phyloP scores from a whole-genome alignment of 208 protist species.

The Leishmania tarentolae region DNA sequence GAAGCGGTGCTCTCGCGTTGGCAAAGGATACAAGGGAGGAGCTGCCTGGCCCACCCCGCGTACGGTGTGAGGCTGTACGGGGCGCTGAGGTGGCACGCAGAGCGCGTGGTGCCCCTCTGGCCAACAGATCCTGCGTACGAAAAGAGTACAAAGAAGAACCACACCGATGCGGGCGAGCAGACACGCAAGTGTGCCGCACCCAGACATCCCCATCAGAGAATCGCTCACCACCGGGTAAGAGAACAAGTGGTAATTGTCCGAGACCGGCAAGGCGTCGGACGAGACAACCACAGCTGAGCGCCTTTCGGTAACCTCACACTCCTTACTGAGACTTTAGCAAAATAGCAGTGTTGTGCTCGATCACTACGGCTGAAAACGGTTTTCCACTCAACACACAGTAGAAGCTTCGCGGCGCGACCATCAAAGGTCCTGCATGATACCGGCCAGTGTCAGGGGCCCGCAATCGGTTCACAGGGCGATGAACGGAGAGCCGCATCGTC shows the following conservation, averaged over 20 bases:
- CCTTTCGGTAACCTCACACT: neutral
- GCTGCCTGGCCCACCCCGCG: neutral
- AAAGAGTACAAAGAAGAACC: no score
- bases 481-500: conserved; percentile 57
- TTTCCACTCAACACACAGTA: conserved; percentile 30
- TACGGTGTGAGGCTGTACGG: neutral
- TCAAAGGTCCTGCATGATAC: conserved; percentile 11
- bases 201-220: neutral
- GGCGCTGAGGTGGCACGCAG: neutral
- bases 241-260: neutral
- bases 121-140: neutral
- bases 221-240: neutral
- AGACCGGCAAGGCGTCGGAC: neutral
- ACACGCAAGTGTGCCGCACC: neutral
- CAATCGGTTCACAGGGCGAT: conserved; percentile 36
- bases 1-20: neutral
- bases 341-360: conserved; percentile 65
- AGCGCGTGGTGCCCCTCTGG: neutral
- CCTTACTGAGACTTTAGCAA: conserved; percentile 39
- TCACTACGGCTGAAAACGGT: conserved; percentile 35
- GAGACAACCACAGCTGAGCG: neutral
- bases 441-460: conserved; percentile 24
- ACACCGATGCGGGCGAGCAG: neutral
- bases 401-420: conserved; percentile 21
- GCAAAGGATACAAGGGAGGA: neutral